Evolutionary conservation across 2,329 filamentous ascomycete genomes (phyloP).

Genomic region (Xylariales sp.): DNA sequence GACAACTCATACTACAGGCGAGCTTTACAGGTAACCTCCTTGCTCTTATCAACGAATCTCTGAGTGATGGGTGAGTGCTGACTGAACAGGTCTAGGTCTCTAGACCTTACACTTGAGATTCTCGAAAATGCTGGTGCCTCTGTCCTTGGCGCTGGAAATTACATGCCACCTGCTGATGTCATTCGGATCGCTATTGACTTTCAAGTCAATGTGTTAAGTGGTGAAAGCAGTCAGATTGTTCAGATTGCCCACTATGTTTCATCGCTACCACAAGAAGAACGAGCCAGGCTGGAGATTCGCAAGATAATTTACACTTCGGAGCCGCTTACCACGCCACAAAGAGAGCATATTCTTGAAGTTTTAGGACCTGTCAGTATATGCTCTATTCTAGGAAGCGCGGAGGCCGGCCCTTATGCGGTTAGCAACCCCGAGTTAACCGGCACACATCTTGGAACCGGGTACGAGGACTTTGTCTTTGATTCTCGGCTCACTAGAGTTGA

Average conservation of each 20-base stretch:
- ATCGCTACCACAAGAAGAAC: slow-evolving; percentile 13
- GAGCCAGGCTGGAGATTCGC: slow-evolving; percentile 22
- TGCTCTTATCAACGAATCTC: too few relatives aligned
- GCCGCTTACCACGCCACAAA: slow-evolving; percentile 26
- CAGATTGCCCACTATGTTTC: slow-evolving; percentile 30
- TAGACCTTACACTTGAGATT: slow-evolving; percentile 34
- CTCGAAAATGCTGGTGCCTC: slow-evolving; percentile 36
- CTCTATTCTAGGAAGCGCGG: slow-evolving; percentile 36
- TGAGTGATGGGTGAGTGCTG: not conserved
- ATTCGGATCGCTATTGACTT: slow-evolving; percentile 23
- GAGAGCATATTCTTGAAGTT: slow-evolving; percentile 21
- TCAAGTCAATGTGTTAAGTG: slow-evolving; percentile 30
- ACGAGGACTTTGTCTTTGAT: slow-evolving; percentile 31
- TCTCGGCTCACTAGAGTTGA: slow-evolving; percentile 30
- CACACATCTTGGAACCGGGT: slow-evolving; percentile 8
- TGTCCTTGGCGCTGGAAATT: slow-evolving; percentile 29
- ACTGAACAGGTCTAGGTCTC: slow-evolving; percentile 17
- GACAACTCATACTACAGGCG: slow-evolving; percentile 28
- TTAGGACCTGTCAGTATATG: slow-evolving; percentile 29
- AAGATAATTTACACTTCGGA: slow-evolving; percentile 44
- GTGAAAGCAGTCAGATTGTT: slow-evolving; percentile 33
- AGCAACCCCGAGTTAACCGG: slow-evolving; percentile 24
- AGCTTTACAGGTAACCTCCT: slow-evolving; percentile 39
- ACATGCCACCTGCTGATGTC: slow-evolving; percentile 19
- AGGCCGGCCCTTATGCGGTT: slow-evolving; percentile 34